Conservation (phyloP, 352 stramenopile genomes). For the Globisporangium splendens region DNA sequence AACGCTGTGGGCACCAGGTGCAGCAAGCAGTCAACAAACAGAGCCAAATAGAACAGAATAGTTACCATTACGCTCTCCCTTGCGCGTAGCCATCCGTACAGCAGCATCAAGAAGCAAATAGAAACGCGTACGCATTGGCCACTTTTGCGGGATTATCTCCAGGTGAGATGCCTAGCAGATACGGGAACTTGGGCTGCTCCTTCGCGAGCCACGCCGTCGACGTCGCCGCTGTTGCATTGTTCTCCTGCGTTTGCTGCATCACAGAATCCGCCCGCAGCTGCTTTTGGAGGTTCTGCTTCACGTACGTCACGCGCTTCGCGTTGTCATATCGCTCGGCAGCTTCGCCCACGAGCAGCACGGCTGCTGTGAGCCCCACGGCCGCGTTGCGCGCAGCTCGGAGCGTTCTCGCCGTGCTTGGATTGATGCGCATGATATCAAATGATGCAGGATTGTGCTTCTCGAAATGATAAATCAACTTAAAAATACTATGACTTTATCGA, state of each 20-base stretch:
- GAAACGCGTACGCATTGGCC: slow-evolving; percentile 17
- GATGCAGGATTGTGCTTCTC: too few relatives aligned
- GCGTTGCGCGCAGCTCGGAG: slow-evolving; percentile 17
- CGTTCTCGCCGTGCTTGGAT: slow-evolving; percentile 13
- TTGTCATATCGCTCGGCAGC: slow-evolving; percentile 36
- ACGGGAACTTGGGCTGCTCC: slow-evolving; percentile 60
- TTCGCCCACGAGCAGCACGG: slow-evolving; percentile 33
- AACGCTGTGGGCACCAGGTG: slow-evolving; percentile 3
- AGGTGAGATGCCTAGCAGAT: slow-evolving; percentile 50
- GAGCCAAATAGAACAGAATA: neutral
- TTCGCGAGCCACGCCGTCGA: slow-evolving; percentile 39
- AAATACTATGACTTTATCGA: too few relatives aligned
- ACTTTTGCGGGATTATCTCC: slow-evolving; percentile 47
- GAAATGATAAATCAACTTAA: too few relatives aligned
- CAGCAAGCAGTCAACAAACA: neutral
- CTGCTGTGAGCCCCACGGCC: slow-evolving; percentile 18
- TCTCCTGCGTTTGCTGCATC: slow-evolving; percentile 2
- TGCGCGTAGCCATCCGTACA: neutral
- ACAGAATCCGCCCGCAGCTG: neutral
- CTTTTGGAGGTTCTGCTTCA: slow-evolving; percentile 32
- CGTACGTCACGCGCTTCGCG: slow-evolving; percentile 27
- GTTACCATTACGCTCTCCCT: neutral
- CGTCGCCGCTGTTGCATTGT: neutral
- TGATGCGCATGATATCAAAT: too few relatives aligned
- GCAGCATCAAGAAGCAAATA: too few relatives aligned